Percentiles rank a stretch among this genome's conserved stretches.
Evolutionary conservation across 257 asterid genomes (phyloP).

Genomic region (Ballota nigra): DNA sequence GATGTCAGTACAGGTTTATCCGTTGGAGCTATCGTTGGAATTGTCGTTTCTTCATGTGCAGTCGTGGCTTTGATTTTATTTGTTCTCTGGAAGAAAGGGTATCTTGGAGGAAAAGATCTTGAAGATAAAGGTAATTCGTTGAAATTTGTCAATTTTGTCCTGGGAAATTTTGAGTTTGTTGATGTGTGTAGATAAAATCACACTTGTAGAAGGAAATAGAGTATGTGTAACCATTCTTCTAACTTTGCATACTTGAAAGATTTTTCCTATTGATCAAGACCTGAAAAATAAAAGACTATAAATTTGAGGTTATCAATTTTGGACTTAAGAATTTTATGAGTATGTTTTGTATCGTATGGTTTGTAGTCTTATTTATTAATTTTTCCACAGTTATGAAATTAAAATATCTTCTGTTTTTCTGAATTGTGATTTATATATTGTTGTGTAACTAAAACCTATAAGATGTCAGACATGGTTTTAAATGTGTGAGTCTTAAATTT

Average conservation of each 20-base stretch:
- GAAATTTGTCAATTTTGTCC: background rate
- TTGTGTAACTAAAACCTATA: too few relatives aligned
- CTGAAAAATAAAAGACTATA: too few relatives aligned
- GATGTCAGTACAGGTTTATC: conserved; percentile 53
- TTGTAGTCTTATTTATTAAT: too few relatives aligned
- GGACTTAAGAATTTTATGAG: too few relatives aligned
- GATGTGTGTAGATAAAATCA: background rate
- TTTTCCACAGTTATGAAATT: too few relatives aligned
- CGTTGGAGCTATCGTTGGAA: conserved; percentile 67
- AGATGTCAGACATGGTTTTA: too few relatives aligned
- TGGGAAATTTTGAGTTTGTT: background rate
- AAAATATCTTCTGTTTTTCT: too few relatives aligned
- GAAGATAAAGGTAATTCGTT: conserved; percentile 55
- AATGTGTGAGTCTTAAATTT: too few relatives aligned
- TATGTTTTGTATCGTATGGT: too few relatives aligned
- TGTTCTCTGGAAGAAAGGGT: conserved; percentile 66
- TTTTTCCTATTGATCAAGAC: too few relatives aligned
- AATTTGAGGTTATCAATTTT: too few relatives aligned
- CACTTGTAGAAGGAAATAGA: background rate
- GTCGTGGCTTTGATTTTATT: conserved; percentile 37
- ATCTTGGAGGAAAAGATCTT: conserved; percentile 40
- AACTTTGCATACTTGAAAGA: background rate
- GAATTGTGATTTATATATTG: too few relatives aligned
- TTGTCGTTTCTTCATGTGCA: conserved; percentile 48
- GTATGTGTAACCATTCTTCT: background rate